A percentile compares a stretch with the other conserved stretches of the same genome.
Conservation (phyloP, 2,329 filamentous ascomycete genomes). For the Trichoderma breve region DNA sequence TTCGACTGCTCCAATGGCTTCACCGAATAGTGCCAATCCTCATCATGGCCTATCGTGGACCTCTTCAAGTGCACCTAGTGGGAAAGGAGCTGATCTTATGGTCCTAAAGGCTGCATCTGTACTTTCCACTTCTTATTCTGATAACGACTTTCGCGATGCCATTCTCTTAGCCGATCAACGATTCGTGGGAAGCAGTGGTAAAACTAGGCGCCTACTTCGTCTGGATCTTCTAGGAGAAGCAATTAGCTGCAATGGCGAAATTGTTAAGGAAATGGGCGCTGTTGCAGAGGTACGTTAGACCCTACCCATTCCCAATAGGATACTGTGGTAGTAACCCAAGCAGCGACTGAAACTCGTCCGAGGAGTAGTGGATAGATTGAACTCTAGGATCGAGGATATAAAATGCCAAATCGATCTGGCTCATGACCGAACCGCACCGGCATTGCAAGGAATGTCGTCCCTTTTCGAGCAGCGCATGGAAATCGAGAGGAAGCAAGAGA, state of each 20-base stretch:
- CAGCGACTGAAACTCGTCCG: constrained; percentile 88
- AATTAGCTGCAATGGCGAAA: constrained; percentile 85
- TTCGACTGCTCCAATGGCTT: not conserved
- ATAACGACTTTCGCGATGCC: constrained; percentile 86
- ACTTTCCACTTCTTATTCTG: constrained; percentile 87
- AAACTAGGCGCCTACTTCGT: constrained; percentile 74
- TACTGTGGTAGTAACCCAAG: not conserved
- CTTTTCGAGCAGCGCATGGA: constrained; percentile 72
- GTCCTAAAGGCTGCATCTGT: constrained; percentile 80
- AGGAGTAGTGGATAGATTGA: constrained; percentile 71
- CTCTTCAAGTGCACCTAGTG: not conserved
- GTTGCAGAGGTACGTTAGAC: constrained; percentile 73
- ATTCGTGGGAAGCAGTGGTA: constrained; percentile 68
- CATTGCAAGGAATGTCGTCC: constrained; percentile 72
- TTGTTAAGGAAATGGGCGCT: constrained; percentile 82
- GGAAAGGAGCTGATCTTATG: constrained; percentile 58
- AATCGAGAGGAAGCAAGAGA: constrained; percentile 73
- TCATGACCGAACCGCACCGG: constrained; percentile 68
- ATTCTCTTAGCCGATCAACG: constrained; percentile 74
- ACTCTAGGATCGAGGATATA: constrained; percentile 77
- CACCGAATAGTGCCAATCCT: not conserved
- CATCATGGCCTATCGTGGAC: not conserved
- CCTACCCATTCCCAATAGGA: not conserved
- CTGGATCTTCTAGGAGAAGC: constrained; percentile 88
- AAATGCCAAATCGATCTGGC: constrained; percentile 73